Percentiles rank a stretch among this genome's conserved stretches.
Conservation (phyloP, 2,329 filamentous ascomycete species). For the Colletotrichum endophyticum region DNA sequence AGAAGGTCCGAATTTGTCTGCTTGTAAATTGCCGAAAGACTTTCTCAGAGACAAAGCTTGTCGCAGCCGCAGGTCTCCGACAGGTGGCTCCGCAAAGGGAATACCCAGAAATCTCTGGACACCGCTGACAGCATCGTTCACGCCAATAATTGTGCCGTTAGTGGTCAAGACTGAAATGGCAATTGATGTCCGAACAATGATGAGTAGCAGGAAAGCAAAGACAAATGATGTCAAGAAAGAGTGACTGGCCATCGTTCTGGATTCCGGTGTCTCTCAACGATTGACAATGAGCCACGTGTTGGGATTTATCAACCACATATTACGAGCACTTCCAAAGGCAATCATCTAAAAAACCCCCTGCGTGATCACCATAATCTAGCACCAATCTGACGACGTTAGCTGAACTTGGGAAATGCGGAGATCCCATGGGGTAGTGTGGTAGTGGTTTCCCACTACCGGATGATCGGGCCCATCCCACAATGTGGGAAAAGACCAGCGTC, state of each 20-base stretch:
- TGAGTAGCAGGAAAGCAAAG: fast-evolving
- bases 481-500: not conserved
- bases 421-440: not conserved
- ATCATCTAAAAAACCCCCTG: not conserved
- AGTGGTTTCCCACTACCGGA: not conserved
- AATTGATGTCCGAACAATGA: not conserved
- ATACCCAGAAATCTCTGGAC: conserved; percentile 45
- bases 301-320: not conserved
- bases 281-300: not conserved
- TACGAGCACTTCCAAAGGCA: not conserved
- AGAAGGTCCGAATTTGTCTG: conserved; percentile 48
- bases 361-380: not conserved
- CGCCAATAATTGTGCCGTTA: not conserved
- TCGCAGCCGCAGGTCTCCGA: conserved; percentile 54
- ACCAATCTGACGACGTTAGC: not conserved
- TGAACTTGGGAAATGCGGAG: not conserved
- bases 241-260: not conserved
- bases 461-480: not conserved
- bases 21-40: conserved; percentile 39
- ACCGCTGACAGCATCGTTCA: not conserved
- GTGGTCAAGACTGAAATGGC: not conserved
- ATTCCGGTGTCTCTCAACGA: not conserved
- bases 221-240: not conserved
- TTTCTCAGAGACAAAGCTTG: conserved; percentile 53
- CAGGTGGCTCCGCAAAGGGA: conserved; percentile 39